phyloP scores from a whole-genome alignment of 2,329 filamentous ascomycete genomes.

The Trichoderma atroviride region DNA sequence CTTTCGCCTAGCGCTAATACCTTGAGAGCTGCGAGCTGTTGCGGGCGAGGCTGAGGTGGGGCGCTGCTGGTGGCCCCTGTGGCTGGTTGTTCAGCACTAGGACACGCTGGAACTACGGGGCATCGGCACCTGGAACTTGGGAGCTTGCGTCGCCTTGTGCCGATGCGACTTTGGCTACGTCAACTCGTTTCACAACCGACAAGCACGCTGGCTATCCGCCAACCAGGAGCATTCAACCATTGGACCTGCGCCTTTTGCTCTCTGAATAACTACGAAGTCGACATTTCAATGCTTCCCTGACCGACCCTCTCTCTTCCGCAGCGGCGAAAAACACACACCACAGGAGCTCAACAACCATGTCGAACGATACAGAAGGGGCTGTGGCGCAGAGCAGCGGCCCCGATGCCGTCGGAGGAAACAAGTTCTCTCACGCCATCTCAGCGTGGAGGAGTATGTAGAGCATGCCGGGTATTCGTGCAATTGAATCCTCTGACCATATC shows the following conservation, averaged over 20 bases:
- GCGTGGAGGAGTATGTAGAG: constrained; percentile 81
- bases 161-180: constrained; percentile 15
- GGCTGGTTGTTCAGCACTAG: constrained; percentile 12
- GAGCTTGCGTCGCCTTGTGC: constrained; percentile 7
- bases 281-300: neutral
- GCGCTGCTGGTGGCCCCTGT: constrained; percentile 10
- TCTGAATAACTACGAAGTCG: neutral
- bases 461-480: neutral
- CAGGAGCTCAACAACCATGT: constrained; percentile 34
- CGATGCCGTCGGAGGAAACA: constrained; percentile 69
- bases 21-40: constrained; percentile 9
- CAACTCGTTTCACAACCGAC: constrained; percentile 18
- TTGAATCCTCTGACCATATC: constrained; percentile 29
- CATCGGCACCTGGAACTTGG: neutral
- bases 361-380: constrained; percentile 38
- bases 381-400: constrained; percentile 22
- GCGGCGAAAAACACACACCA: neutral
- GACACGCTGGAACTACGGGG: constrained; percentile 8
- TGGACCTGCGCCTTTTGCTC: neutral
- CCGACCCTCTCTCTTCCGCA: neutral
- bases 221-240: neutral
- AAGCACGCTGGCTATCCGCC: constrained; percentile 15
- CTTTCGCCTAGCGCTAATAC: neutral
- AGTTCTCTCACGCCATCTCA: constrained; percentile 94
- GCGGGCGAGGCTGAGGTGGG: constrained; percentile 30